These are phyloP conservation scores for Aristolochia fimbriata DNA, from an alignment of 164 flowering plant species.

Conservation along the genomic window DNA sequence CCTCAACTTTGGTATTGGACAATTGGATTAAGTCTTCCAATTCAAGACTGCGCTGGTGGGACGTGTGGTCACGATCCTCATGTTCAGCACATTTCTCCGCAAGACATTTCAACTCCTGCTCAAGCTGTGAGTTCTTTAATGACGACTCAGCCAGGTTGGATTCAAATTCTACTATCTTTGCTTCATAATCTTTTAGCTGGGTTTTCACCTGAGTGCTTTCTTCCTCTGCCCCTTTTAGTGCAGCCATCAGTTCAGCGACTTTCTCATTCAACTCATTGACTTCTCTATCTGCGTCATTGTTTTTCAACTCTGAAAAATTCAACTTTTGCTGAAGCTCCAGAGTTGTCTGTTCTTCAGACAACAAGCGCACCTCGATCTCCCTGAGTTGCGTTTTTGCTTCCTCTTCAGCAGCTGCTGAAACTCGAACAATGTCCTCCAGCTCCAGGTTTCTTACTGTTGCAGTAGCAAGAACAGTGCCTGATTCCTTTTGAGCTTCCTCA, in stretches of 20 bases:
- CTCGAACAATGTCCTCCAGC: slow-evolving; percentile 42
- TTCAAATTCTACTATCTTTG: slow-evolving; percentile 40
- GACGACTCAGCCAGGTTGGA: slow-evolving; percentile 34
- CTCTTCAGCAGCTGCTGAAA: slow-evolving; percentile 51
- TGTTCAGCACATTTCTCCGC: slow-evolving; percentile 49
- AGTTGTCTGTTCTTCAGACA: slow-evolving; percentile 49
- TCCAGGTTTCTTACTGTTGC: slow-evolving; percentile 38
- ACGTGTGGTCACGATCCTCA: slow-evolving; percentile 49
- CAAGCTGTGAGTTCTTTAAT: slow-evolving; percentile 40
- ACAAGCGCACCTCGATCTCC: slow-evolving; percentile 37
- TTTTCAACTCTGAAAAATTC: slow-evolving; percentile 36
- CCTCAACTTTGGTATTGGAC: slow-evolving; percentile 58
- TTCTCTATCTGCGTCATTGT: slow-evolving; percentile 44
- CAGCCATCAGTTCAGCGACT: slow-evolving; percentile 25
- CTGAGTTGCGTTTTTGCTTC: slow-evolving; percentile 42
- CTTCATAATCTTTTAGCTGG: slow-evolving; percentile 36
- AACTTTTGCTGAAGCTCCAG: slow-evolving; percentile 60
- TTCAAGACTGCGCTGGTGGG: slow-evolving; percentile 60
- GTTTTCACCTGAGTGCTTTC: slow-evolving; percentile 31
- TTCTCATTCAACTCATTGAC: slow-evolving; percentile 35
- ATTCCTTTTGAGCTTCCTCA: slow-evolving; percentile 50
- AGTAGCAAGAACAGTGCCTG: slow-evolving; percentile 33
- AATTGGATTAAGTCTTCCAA: slow-evolving; percentile 61
- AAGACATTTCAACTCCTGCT: slow-evolving; percentile 43
- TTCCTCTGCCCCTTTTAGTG: slow-evolving; percentile 32